Base-by-base conservation (phyloP, 2,329 filamentous ascomycete genomes). In the Hypoxylon rubiginosum region DNA sequence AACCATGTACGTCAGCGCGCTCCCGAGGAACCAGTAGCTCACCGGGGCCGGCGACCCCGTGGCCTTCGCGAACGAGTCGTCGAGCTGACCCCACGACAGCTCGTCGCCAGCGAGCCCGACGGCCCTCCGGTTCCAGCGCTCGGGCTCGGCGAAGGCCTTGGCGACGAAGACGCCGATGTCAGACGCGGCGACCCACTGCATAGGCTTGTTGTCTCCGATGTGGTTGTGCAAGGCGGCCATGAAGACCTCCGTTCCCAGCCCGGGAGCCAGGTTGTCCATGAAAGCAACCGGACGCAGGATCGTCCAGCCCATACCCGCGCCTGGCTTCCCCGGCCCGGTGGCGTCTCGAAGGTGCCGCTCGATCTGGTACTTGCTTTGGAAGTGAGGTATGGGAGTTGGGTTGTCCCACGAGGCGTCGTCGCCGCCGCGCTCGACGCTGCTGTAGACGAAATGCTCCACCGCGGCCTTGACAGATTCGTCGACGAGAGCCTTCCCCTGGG, bases 371-470 rank as follows among this genome's bases (percentile, higher is more conserved):
- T 92, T 92, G 70, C 77, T 82, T 62, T 82, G 82, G 75, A 92
- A 92, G 75, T 92, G 88, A 0, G 87, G 86, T 50, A 91, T 82
- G 0, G 81, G 73, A 0, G 88, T 90, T 0, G 83, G 79, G 65
- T 83, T 84, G 4, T 82, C 81, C 71, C 84, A 83, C 50, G 82
- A 84, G 5, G 81, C 82, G 2, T 76, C 77, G 21, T 79, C 77
- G 49, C 88, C 88, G 46, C 88, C 87, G 41, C 90, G 86, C 67
- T 91, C 90, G 26, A 90, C 87, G 56, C 84, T 87, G 30, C 83
- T 85, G 78, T 90, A 91, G 48, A 92, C 84, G 70, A 91, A 89
- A 72, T 88, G 84, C 63, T 82, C 79, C 41, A 91, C 85, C 11
- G 82, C 81, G 26, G 85, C 76, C 26, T 83, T 82, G 62, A 91